Evolutionary conservation across 1,284 basidiomycete species (phyloP).

Genomic region (Xanthoconium separans): DNA sequence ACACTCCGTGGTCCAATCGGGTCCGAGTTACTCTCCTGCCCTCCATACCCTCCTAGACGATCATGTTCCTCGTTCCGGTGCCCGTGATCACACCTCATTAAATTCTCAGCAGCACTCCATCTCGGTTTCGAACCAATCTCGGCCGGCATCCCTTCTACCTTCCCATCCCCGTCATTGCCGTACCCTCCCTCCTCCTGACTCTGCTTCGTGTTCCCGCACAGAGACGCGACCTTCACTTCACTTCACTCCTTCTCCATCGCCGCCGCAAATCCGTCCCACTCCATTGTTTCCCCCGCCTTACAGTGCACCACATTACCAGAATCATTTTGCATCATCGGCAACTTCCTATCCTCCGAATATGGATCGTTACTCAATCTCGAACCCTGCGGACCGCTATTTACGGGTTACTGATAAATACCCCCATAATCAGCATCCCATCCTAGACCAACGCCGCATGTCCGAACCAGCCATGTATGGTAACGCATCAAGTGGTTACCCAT

Average conservation of each 20-base stretch:
- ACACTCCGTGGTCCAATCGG: conserved; percentile 11
- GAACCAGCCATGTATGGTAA: conserved; percentile 50
- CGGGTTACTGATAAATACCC: conserved; percentile 41
- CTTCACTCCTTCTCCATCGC: conserved; percentile 44
- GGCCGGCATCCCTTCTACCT: conserved; percentile 6
- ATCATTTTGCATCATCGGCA: conserved; percentile 42
- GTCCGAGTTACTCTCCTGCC: conserved; percentile 6
- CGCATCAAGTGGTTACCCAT: conserved; percentile 23
- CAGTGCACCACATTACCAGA: conserved; percentile 44
- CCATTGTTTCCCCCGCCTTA: conserved; percentile 42
- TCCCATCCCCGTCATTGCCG: conserved; percentile 8
- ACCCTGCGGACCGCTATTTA: conserved; percentile 38
- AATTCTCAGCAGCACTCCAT: conserved; percentile 14
- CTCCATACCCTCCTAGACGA: conserved; percentile 14
- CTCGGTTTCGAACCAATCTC: conserved; percentile 16
- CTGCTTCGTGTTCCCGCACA: not conserved
- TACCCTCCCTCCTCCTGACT: conserved; percentile 4
- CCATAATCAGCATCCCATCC: conserved; percentile 33
- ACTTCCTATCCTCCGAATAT: conserved; percentile 36
- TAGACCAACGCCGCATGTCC: conserved; percentile 63
- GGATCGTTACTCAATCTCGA: conserved; percentile 38
- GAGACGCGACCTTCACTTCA: conserved; percentile 22
- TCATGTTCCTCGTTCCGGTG: conserved; percentile 10
- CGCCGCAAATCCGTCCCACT: conserved; percentile 38
- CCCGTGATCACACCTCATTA: conserved; percentile 12